Evolutionary conservation across 352 stramenopile genomes (phyloP), one percentile per base, ranked within the genome.

Genomic region (Globisporangium heterothallicum): DNA sequence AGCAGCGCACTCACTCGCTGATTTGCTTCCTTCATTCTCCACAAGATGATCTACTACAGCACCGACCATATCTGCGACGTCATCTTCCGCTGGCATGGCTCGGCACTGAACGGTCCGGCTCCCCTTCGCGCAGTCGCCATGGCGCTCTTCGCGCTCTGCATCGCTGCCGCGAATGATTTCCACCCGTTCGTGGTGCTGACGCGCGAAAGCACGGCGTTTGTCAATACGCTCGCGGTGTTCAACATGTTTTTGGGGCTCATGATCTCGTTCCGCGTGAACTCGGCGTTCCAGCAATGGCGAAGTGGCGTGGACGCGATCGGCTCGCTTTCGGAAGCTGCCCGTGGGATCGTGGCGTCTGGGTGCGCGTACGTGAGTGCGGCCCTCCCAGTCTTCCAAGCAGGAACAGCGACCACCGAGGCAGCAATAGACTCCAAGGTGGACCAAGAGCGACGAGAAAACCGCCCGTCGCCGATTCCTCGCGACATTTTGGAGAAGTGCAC

Each of bases 201-300:
- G 16, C 72, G 72, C 7, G 61, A 81, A 12, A 90, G 78, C 36
- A 86, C 75, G 13, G 78, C 82, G 13, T 90, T 89, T 46, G 81
- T 77, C 0, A 78, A 90, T 61, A 87, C 82, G 18, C 62, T 92
- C 27, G 87, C 77, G n/a, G 82, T 92, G 12, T 90, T 90, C 63
- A 92, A 92, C 65, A 88, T 78, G 42, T 92, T 92, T 43, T 54
- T 92, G 1, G 82, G 78, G 2, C 74, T 92, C 51, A 86, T 71
- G 25, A 68, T 90, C 42, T 90, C 78, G 25, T 92, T 90, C 49
- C 77, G 82, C 27, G 68, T 90, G 63, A 92, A 92, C 48, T 90
- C 78, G 40, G 82, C 82, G 3, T 92, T 92, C 53, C 57, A 73
- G 13, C 78, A 90, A 56, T 92, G 78, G 82, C 78, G 82, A 14